Evolutionary conservation across 106 monocot genomes (phyloP).

Genomic region (Dendrobium officinale): DNA sequence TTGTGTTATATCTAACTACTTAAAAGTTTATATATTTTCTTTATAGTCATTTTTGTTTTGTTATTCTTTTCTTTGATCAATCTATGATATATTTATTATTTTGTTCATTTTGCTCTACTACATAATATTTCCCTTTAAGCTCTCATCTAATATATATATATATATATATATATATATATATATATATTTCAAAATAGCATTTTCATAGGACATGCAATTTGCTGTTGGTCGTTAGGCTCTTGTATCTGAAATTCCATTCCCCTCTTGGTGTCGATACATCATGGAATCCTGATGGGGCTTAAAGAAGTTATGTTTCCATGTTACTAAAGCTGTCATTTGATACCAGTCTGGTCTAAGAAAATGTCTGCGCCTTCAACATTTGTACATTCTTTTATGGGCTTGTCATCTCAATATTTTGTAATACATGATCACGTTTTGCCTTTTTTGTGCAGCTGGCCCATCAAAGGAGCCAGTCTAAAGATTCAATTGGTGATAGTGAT

Average conservation of each 20-base stretch:
- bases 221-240: not conserved
- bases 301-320: not conserved
- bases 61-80: no score
- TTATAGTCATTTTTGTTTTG: no score
- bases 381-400: not conserved
- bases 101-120: no score
- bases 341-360: not conserved
- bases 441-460: conserved; percentile 42
- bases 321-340: not conserved
- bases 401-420: not conserved
- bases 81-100: no score
- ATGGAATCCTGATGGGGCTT: not conserved
- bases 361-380: not conserved
- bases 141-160: no score
- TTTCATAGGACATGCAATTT: not conserved
- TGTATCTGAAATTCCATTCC: not conserved
- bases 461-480: conserved; percentile 69
- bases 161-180: no score
- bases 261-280: not conserved
- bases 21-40: no score
- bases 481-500: conserved; percentile 67
- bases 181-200: no score
- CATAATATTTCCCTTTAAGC: no score
- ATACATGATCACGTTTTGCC: not conserved
- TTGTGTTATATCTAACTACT: no score